Conservation (phyloP, 2,329 filamentous ascomycete genomes). For the Beauveria asiatica region DNA sequence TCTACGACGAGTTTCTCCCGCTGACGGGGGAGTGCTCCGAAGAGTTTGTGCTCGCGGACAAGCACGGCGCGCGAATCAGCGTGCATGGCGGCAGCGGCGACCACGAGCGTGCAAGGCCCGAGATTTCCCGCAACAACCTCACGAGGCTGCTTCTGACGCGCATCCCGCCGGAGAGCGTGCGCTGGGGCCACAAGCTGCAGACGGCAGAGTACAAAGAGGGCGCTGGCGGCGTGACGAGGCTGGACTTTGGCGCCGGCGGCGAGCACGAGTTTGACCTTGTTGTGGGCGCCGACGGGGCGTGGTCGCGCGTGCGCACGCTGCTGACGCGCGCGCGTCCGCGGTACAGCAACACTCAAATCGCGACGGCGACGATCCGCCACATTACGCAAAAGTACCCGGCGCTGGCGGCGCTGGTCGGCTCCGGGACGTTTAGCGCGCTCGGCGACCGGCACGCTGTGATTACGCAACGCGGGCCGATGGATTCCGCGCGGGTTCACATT, state of each 20-base stretch:
- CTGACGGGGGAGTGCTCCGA: slow-evolving; percentile 45
- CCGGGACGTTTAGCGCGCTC: not conserved
- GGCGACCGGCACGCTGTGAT: slow-evolving; percentile 23
- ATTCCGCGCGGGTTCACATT: slow-evolving; percentile 24
- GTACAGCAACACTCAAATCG: slow-evolving; percentile 30
- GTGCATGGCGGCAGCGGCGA: slow-evolving; percentile 6
- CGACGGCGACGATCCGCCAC: slow-evolving; percentile 27
- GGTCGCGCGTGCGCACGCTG: slow-evolving; percentile 29
- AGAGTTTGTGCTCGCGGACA: slow-evolving; percentile 25
- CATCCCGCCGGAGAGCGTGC: slow-evolving; percentile 24
- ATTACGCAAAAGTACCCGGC: slow-evolving; percentile 28
- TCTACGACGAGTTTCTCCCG: slow-evolving; percentile 59
- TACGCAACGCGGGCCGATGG: slow-evolving; percentile 22
- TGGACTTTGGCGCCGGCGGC: slow-evolving; percentile 18
- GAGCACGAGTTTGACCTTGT: slow-evolving; percentile 27
- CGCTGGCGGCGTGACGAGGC: not conserved
- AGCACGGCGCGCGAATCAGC: slow-evolving; percentile 18
- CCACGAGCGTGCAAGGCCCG: slow-evolving; percentile 21
- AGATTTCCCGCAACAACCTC: slow-evolving; percentile 31
- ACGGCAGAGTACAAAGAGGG: slow-evolving; percentile 4
- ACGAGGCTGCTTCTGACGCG: slow-evolving; percentile 24
- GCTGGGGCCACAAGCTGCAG: slow-evolving; percentile 24
- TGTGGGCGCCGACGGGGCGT: slow-evolving; percentile 33
- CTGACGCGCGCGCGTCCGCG: slow-evolving; percentile 27
- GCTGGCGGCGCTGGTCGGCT: slow-evolving; percentile 22